phyloP scores from a whole-genome alignment of 306 rosid genomes.

The Lablab purpureus region DNA sequence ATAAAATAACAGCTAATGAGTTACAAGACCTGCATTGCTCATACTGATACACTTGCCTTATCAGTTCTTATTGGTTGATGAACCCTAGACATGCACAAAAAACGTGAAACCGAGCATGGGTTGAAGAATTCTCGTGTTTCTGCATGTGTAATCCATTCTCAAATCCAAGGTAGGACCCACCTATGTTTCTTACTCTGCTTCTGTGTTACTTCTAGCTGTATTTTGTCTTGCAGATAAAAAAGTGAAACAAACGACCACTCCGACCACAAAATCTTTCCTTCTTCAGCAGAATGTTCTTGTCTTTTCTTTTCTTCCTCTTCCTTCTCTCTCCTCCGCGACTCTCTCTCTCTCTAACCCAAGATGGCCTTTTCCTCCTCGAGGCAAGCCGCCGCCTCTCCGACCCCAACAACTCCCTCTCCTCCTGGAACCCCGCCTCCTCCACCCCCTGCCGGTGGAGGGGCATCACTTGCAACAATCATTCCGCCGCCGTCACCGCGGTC shows the following conservation, averaged over 20 bases:
- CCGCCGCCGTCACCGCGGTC: slow-evolving; percentile 52
- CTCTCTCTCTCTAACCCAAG: slow-evolving; percentile 61
- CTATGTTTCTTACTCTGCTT: background rate
- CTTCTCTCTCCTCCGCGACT: slow-evolving; percentile 29
- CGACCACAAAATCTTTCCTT: background rate
- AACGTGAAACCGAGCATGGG: background rate
- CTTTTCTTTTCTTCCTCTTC: slow-evolving; percentile 42
- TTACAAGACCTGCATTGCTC: no score
- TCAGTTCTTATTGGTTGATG: no score
- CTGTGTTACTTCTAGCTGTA: background rate
- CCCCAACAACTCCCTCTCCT: slow-evolving; percentile 51
- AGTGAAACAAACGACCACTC: background rate
- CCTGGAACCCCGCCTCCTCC: slow-evolving; percentile 55
- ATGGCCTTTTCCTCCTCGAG: slow-evolving; percentile 59
- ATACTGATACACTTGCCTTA: no score
- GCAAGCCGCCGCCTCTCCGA: slow-evolving; percentile 57
- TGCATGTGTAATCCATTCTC: background rate
- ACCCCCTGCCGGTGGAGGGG: slow-evolving; percentile 71
- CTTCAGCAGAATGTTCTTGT: background rate
- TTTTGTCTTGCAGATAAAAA: no score
- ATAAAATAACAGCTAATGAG: no score
- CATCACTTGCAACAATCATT: slow-evolving; percentile 47
- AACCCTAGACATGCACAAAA: background rate
- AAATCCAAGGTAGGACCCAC: background rate
- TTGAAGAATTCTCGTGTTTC: background rate